A percentile compares a stretch with the other conserved stretches of the same genome.
phyloP scores from a whole-genome alignment of 768 basidiomycete genomes.

The Mycena olivaceomarginata region DNA sequence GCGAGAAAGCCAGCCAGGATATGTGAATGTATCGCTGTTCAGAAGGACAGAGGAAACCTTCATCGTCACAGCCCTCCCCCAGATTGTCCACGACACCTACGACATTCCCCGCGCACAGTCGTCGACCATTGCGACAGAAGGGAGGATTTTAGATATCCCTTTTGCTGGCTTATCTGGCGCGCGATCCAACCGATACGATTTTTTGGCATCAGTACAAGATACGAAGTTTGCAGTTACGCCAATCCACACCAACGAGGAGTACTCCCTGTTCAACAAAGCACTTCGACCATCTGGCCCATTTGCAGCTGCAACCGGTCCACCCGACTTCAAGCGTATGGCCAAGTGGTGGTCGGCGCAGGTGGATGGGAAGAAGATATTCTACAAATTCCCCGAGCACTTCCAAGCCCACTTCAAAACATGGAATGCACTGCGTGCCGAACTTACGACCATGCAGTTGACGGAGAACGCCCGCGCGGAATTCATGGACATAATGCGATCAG shows the following conservation, averaged over 20 bases:
- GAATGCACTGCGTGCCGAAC: neutral
- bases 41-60: slow-evolving; percentile 15
- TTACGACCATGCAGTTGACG: neutral
- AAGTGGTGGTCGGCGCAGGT: slow-evolving; percentile 15
- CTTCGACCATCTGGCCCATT: neutral
- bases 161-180: neutral
- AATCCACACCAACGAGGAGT: slow-evolving; percentile 25
- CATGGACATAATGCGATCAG: slow-evolving; percentile 14
- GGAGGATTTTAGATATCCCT: neutral
- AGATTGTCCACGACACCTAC: slow-evolving; percentile 1
- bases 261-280: neutral
- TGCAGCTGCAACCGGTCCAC: neutral
- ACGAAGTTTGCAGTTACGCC: slow-evolving; percentile 13
- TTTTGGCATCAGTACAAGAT: neutral
- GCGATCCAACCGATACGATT: slow-evolving; percentile 1
- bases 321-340: slow-evolving; percentile 16
- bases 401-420: slow-evolving; percentile 16
- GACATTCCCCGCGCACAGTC: neutral
- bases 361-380: slow-evolving; percentile 16
- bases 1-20: slow-evolving; percentile 7
- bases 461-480: neutral
- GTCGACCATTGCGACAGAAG: neutral
- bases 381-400: slow-evolving; percentile 12
- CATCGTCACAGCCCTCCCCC: neutral
- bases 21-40: slow-evolving; percentile 23